Evolutionary conservation across 2,329 filamentous ascomycete species (phyloP).

Genomic region (Pyrenophora graminea): DNA sequence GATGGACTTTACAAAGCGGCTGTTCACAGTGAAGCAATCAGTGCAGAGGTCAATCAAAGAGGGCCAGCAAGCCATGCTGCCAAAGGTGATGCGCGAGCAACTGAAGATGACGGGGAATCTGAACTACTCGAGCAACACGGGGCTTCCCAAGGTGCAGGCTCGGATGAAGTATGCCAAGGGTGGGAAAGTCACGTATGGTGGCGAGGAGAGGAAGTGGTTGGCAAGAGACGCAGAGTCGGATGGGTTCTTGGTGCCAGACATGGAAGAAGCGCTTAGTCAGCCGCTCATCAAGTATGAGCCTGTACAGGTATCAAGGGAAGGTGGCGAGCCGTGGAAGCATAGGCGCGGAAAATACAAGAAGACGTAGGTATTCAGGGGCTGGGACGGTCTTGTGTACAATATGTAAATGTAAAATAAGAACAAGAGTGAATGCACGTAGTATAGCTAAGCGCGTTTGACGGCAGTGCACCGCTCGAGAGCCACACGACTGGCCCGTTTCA

Average conservation of each 20-base stretch:
- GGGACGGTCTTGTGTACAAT: too few relatives aligned
- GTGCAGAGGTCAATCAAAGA: conserved; percentile 14
- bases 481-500: background rate
- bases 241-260: background rate
- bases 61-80: conserved; percentile 17
- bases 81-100: conserved; percentile 10
- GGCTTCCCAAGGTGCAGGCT: conserved; percentile 7
- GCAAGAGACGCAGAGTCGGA: conserved; percentile 1
- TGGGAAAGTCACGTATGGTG: background rate
- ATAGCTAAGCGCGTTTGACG: too few relatives aligned
- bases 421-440: too few relatives aligned
- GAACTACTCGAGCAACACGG: conserved; percentile 11
- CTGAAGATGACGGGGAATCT: conserved; percentile 1
- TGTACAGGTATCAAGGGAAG: too few relatives aligned
- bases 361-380: too few relatives aligned
- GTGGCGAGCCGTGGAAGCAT: background rate
- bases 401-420: too few relatives aligned
- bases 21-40: conserved; percentile 18
- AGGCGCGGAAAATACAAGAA: background rate
- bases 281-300: background rate
- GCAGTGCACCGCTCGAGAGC: too few relatives aligned
- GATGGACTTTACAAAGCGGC: conserved; percentile 12
- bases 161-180: background rate
- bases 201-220: conserved; percentile 7
- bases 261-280: background rate